Conservation (phyloP, 1,139 yeast genomes). For the Scheffersomyces quercinus region DNA sequence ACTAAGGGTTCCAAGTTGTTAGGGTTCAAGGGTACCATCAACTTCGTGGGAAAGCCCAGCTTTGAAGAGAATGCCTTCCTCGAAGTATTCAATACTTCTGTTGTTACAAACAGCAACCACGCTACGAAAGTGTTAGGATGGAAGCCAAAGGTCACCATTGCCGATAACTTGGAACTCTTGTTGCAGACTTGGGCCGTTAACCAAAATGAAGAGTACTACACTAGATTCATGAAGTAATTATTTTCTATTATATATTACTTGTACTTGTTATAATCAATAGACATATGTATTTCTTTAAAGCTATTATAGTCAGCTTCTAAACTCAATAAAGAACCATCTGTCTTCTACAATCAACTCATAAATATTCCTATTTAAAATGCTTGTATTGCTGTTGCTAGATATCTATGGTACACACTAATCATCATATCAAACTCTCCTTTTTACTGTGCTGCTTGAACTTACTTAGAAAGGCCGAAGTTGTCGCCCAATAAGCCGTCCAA, state of each 20-base stretch:
- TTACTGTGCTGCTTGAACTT: neutral
- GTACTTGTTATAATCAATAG: no score
- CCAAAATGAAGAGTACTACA: neutral
- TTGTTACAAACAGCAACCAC: constrained; percentile 4
- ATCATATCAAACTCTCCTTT: no score
- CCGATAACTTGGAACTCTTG: neutral
- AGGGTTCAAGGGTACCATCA: constrained; percentile 3
- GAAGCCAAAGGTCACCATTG: neutral
- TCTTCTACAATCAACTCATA: no score
- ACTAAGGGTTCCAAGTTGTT: neutral
- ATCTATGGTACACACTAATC: no score
- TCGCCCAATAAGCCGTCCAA: constrained; percentile 72
- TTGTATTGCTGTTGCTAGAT: neutral
- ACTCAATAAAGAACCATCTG: no score
- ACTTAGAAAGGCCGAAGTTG: constrained; percentile 26
- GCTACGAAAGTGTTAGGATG: neutral
- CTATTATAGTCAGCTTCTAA: no score
- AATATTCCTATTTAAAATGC: neutral
- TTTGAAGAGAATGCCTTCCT: constrained; percentile 1
- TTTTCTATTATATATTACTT: neutral
- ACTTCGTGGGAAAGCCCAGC: constrained; percentile 2
- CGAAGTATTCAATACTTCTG: constrained; percentile 2
- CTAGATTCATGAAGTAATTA: neutral
- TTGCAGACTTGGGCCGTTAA: neutral
- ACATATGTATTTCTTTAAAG: no score